Evolutionary conservation across 176 grass and related monocot genomes (phyloP).

Genomic region (Rhynchospora pubera): DNA sequence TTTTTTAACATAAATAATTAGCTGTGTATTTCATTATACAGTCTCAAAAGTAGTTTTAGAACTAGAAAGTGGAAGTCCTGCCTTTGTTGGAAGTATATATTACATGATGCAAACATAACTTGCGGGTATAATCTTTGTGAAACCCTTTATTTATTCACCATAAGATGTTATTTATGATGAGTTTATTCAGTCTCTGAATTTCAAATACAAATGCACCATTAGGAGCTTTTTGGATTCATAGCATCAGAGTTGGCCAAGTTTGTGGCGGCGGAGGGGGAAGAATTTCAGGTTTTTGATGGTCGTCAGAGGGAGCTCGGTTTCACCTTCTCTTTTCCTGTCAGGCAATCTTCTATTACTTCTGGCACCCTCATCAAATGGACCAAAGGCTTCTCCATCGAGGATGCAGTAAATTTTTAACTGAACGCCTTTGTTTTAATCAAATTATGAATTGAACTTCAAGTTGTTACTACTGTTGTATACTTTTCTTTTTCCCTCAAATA

Average conservation of each 20-base stretch:
- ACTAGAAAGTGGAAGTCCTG: neutral
- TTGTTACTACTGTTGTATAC: neutral
- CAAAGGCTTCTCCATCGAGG: constrained; percentile 73
- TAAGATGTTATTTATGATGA: neutral
- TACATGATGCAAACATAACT: neutral
- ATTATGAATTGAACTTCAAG: neutral
- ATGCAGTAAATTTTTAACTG: constrained; percentile 45
- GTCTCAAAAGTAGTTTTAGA: neutral
- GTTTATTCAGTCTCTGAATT: neutral
- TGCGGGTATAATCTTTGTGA: neutral
- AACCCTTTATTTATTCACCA: neutral
- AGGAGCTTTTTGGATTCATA: constrained; percentile 88
- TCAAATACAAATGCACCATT: neutral
- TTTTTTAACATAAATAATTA: neutral
- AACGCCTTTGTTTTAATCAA: neutral
- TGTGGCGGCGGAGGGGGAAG: constrained; percentile 45
- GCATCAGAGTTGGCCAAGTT: constrained; percentile 60
- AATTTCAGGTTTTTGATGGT: constrained; percentile 10
- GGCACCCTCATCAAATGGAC: constrained; percentile 91
- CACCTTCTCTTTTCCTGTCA: constrained; percentile 95
- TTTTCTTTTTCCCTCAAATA: neutral
- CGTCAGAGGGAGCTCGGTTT: constrained; percentile 67
- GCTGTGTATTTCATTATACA: neutral
- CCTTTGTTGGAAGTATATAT: neutral
- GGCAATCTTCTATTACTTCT: constrained; percentile 52